Conservation (phyloP, 768 basidiomycete species). For the Tylopilus rubrobrunneus region DNA sequence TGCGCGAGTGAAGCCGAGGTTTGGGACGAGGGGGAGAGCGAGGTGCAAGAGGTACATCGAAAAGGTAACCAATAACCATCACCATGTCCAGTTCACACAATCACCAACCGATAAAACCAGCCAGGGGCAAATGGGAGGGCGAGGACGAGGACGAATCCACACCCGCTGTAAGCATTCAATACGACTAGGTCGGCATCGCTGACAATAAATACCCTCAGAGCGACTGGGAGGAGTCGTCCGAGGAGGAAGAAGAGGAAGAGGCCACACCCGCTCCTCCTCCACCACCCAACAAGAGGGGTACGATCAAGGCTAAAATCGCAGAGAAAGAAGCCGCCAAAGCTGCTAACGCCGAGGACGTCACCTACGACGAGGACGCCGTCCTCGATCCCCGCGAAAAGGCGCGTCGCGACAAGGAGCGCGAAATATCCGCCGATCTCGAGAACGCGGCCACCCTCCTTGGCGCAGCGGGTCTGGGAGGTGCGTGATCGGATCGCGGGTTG, state of each 20-base stretch:
- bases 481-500: not conserved
- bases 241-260: slow-evolving; percentile 58
- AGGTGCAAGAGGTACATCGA: slow-evolving; percentile 43
- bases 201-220: slow-evolving; percentile 50
- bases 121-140: slow-evolving; percentile 77
- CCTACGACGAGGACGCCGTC: slow-evolving; percentile 71
- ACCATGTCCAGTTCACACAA: slow-evolving; percentile 37
- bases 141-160: slow-evolving; percentile 86
- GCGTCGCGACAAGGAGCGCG: slow-evolving; percentile 69
- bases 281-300: slow-evolving; percentile 89
- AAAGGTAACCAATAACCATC: not conserved
- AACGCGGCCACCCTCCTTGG: slow-evolving; percentile 84
- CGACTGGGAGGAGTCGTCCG: slow-evolving; percentile 88
- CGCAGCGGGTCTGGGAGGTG: slow-evolving; percentile 61
- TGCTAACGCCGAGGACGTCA: slow-evolving; percentile 38
- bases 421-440: slow-evolving; percentile 83
- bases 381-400: slow-evolving; percentile 80
- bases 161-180: slow-evolving; percentile 56
- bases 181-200: not conserved
- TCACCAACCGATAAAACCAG: slow-evolving; percentile 22
- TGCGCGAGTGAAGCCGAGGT: slow-evolving; percentile 72
- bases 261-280: slow-evolving; percentile 44
- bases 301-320: slow-evolving; percentile 85
- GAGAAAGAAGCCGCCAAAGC: slow-evolving; percentile 84
- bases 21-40: slow-evolving; percentile 59